Evolutionary conservation across 1,139 yeast genomes (phyloP), one percentile per base, ranked within the genome.

Genomic region (Geotrichum aggregatum): DNA sequence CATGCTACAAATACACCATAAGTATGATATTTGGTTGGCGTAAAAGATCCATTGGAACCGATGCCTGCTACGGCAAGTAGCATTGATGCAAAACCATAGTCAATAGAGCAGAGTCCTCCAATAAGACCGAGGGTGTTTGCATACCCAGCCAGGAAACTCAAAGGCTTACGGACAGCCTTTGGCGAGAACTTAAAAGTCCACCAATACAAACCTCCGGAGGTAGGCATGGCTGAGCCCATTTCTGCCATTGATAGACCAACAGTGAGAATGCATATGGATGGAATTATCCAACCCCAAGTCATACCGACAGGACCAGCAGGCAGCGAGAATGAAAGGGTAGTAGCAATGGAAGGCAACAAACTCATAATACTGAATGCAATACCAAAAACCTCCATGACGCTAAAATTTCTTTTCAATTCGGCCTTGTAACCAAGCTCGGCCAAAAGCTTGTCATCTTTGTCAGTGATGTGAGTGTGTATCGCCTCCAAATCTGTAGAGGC

Each of bases 351-450:
- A 1, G 92, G 91, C 52, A 84, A 73, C 52, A 84, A 72, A 5
- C 89, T 87, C 63, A 84, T 74, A 50, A 84, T 87, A 13, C 87
- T 79, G 68, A 84, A 84, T 13, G 88, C 82, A 24, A 68, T 66
- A 18, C 71, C 70, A 54, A 69, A 69, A 26, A 83, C 87, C 40
- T 83, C 80, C 56, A 84, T 78, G 1, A 84, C 77, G 3, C 86
- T 75, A 59, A 70, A 71, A 59, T 84, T 87, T 63, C 92, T 77
- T 60, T 78, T 79, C 63, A 84, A 78, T 64, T 84, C 91, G 60
- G 82, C 87, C 64, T 82, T 81, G 66, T 84, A 84, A 24, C 92
- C 92, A 63, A 84, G 73, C 34, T 64, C 62, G 50, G 65, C 69
- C 47, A 70, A 60, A 19, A 67, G 59, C 22, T 55, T 61, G 45